Percentiles rank a stretch among this genome's conserved stretches.
These are phyloP conservation scores for Lipomyces kockii DNA, from an alignment of 805 yeast genomes.

Conservation along the genomic window DNA sequence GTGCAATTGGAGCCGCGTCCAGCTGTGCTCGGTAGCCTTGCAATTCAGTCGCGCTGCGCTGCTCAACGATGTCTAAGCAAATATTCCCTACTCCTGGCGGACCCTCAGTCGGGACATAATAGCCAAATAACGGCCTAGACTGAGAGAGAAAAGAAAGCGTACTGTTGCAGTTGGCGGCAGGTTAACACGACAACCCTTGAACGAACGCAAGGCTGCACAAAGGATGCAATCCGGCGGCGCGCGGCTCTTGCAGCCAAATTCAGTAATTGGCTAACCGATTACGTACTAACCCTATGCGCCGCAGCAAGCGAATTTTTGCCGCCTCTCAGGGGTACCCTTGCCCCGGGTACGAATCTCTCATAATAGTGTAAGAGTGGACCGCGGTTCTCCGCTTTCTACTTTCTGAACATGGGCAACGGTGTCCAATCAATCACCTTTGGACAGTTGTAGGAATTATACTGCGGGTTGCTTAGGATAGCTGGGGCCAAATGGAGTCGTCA, in stretches of 20 bases:
- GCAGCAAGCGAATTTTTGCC: background rate
- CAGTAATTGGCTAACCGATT: too few species aligned
- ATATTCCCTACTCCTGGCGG: background rate
- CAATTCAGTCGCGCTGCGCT: too few species aligned
- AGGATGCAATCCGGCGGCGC: too few species aligned
- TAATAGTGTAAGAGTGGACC: background rate
- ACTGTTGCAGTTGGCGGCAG: too few species aligned
- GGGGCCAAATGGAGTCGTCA: background rate
- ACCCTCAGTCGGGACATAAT: background rate
- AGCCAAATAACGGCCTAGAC: background rate
- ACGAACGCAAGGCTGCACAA: too few species aligned
- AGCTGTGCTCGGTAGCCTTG: background rate
- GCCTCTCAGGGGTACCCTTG: slow-evolving; percentile 1
- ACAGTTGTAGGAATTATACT: too few species aligned
- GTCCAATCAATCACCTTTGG: too few species aligned
- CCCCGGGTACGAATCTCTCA: background rate
- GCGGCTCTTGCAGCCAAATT: background rate
- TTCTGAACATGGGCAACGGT: background rate
- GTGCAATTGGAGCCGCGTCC: too few species aligned
- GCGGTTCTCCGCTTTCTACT: background rate
- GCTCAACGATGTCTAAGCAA: background rate
- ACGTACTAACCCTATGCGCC: background rate
- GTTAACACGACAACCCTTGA: too few species aligned
- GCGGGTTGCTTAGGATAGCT: too few species aligned
- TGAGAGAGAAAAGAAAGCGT: background rate